Evolutionary conservation across 352 stramenopile genomes (phyloP), one percentile per base, ranked within the genome.

Genomic region (Phytophthora uliginosa): DNA sequence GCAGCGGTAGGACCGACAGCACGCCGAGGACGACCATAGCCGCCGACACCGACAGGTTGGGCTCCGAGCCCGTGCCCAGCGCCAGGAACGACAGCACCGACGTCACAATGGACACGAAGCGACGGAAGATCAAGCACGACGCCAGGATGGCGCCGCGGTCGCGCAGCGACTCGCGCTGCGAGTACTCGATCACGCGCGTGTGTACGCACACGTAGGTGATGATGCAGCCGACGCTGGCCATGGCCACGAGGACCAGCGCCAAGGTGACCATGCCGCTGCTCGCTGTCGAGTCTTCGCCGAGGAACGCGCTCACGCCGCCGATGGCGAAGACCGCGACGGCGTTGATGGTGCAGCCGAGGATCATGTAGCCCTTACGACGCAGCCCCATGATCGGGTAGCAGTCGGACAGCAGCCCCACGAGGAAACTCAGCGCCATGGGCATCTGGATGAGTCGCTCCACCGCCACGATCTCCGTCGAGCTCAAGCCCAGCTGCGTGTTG

Each of bases 301-400:
- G 26, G 3, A 31, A 31, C 26, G 26, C 26, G 26, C 26, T 31
- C 26, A 31, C 26, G 26, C 26, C 26, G 26, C 3, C 26, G 26
- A 31, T 31, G 26, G 26, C 26, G 26, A 31, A 31, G 26, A 31
- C 26, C 26, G 26, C 26, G 26, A 31, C 26, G 26, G 26, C 26
- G 26, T 31, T 31, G 26, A 31, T 31, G 67, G 86, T 69, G 50
- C 77, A 86, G 5, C 95, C 95, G 38, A 96, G 63, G 38, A 97
- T 89, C 80, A 98, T 97, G 78, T 98, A 98, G 84, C 17, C 74
- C 68, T 95, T 95, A 9, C 90, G 79, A 22, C 86, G 89, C 22
- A 85, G 81, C 9, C 89, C 88, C 64, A 82, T 81, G 67, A 97
- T 91, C n/a, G 91, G 91, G 57, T 91, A 88, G 48, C 77, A 92